A percentile compares a stretch with the other conserved stretches of the same genome.
Conservation (phyloP, 176 grass and related monocot genomes). For the Pontederia paniculata region DNA sequence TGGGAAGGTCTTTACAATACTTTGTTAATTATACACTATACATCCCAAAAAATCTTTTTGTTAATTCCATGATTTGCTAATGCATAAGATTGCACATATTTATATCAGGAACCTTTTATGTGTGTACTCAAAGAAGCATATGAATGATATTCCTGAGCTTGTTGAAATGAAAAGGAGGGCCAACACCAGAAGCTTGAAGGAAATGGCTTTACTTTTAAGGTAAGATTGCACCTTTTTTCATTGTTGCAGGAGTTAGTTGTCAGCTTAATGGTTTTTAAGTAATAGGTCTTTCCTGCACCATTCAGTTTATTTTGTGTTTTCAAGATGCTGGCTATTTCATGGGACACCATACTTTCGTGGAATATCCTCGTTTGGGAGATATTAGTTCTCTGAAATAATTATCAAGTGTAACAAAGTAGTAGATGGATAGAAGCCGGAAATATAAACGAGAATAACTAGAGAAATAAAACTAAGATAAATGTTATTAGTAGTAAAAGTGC, state of each 20-base stretch:
- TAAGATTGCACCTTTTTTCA: conserved; percentile 23
- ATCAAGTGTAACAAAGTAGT: too few relatives aligned
- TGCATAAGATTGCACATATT: background rate
- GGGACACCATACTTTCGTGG: too few relatives aligned
- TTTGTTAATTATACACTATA: background rate
- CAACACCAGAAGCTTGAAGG: conserved; percentile 96
- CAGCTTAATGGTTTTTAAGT: background rate
- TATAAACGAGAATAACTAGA: too few relatives aligned
- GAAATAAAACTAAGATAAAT: too few relatives aligned
- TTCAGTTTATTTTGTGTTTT: too few relatives aligned
- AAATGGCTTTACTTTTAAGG: conserved; percentile 98
- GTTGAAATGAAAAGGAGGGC: conserved; percentile 85
- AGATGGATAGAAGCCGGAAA: too few relatives aligned
- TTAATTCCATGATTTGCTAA: background rate
- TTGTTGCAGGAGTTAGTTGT: background rate
- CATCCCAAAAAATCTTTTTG: background rate
- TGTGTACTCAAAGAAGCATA: conserved; percentile 98
- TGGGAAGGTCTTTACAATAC: conserved; percentile 68
- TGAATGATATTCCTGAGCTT: conserved; percentile 85
- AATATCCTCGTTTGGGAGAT: too few relatives aligned
- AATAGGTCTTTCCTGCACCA: background rate
- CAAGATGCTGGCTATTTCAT: too few relatives aligned
- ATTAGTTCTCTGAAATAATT: too few relatives aligned
- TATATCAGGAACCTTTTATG: conserved; percentile 79
- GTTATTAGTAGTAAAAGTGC: too few relatives aligned